Percentiles rank a stretch among this genome's conserved stretches.
phyloP scores from a whole-genome alignment of 1,284 basidiomycete species.

The Phellinidium pouzarii region DNA sequence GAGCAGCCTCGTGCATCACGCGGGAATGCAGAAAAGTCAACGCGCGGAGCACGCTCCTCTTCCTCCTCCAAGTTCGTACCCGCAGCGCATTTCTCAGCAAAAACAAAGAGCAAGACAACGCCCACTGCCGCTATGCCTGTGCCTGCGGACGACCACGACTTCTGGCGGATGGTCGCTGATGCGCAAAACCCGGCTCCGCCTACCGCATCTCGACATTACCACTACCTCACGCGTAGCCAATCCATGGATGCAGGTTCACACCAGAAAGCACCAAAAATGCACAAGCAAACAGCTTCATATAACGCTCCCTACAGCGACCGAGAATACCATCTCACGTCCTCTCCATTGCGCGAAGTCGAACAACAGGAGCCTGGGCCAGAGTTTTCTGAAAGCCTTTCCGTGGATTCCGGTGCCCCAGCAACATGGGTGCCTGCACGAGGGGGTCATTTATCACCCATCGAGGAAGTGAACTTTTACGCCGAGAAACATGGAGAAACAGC shows the following conservation, averaged over 20 bases:
- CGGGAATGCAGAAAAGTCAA: constrained; percentile 6
- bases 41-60: background rate
- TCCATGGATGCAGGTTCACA: constrained; percentile 8
- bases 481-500: constrained; percentile 17
- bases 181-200: background rate
- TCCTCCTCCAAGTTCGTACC: constrained; percentile 1
- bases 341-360: background rate
- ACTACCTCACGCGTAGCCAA: constrained; percentile 19
- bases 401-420: background rate
- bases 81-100: constrained; percentile 3
- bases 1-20: constrained; percentile 12
- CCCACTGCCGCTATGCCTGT: constrained; percentile 11
- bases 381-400: background rate
- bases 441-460: constrained; percentile 14
- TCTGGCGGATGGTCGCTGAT: constrained; percentile 9
- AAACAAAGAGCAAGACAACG: background rate
- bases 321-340: background rate
- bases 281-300: constrained; percentile 10
- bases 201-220: constrained; percentile 3
- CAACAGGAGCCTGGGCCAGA: background rate
- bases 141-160: constrained; percentile 1
- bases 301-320: background rate
- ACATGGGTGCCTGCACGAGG: constrained; percentile 1
- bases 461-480: constrained; percentile 10
- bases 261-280: constrained; percentile 6